A percentile compares a stretch with the other conserved stretches of the same genome.
Conservation (phyloP, 495 filamentous ascomycete species). For the Aspergillus sparsus region DNA sequence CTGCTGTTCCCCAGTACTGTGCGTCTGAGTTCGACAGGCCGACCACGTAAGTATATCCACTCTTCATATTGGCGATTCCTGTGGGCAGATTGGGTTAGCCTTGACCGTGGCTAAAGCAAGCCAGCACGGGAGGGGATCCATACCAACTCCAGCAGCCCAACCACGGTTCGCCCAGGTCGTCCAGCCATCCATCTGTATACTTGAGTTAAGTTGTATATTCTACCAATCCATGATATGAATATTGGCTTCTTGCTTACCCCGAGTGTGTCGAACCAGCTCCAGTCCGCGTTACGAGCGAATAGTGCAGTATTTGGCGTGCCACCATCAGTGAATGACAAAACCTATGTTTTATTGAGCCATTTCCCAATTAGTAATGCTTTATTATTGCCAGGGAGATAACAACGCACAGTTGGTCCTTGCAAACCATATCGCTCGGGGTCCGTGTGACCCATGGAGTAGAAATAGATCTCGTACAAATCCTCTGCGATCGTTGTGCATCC, state of each 20-base stretch:
- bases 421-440: slow-evolving; percentile 11
- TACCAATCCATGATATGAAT: not conserved
- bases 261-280: slow-evolving; percentile 11
- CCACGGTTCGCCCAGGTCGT: slow-evolving; percentile 10
- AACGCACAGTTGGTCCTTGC: slow-evolving; percentile 11
- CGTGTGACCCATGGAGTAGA: slow-evolving; percentile 14
- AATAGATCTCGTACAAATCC: slow-evolving; percentile 9
- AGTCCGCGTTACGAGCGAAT: slow-evolving; percentile 11
- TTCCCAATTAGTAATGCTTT: not conserved
- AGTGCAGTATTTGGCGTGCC: slow-evolving; percentile 3
- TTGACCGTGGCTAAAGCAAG: not conserved
- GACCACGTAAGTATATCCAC: slow-evolving; percentile 6
- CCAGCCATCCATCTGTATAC: slow-evolving; percentile 8
- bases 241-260: not conserved
- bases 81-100: not conserved
- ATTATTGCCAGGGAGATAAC: not conserved
- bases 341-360: not conserved
- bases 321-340: slow-evolving; percentile 8
- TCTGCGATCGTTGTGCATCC: slow-evolving; percentile 2
- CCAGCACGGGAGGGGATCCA: not conserved
- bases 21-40: slow-evolving; percentile 11
- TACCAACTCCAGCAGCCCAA: slow-evolving; percentile 7
- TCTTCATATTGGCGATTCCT: slow-evolving; percentile 12
- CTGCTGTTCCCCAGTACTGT: slow-evolving; percentile 12
- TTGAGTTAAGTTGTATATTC: not conserved